Evolutionary conservation across 108 stramenopile genomes (phyloP), one percentile per base, ranked within the genome.

Genomic region (Parmales sp.): DNA sequence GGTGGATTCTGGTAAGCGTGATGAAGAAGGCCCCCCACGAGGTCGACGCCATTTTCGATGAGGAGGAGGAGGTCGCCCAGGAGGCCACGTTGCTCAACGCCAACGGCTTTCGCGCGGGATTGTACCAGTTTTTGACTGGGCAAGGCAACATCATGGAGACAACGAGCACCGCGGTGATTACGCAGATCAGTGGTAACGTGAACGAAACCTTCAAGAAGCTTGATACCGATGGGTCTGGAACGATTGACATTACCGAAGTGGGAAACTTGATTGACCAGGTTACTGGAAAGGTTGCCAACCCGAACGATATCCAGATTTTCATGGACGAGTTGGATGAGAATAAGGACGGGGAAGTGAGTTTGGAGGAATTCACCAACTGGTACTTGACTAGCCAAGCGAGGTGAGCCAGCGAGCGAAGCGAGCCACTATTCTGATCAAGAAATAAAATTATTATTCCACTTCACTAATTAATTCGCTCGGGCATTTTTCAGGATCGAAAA

Each of bases 181-280:
- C 45, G 20, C 45, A 64, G 37, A 64, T 71, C 25, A 8, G 45
- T 2, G 70, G 70, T 5, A 41, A 71, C 63, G 70, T 71, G 20
- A 23, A 51, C 34, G 65, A 46, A 37, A 66, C 65, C 25, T 71
- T 71, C 63, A 45, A 64, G 18, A 64, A 71, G 45, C 4, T 71
- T 11, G 70, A 71, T 43, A 26, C 39, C 28, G 37, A 71, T 37
- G 20, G 11, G 7, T 16, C 37, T 5, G 70, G 70, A 29, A 26
- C 23, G 36, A 23, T 71, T 36, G 39, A 71, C n/a, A 26, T 37
- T 22, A 38, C 18, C 20, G 70, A 71, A 37, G 25, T 71, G 2
- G 29, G 36, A 6, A 28, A 37, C 28, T 31, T 71, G 23, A 38
- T 71, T 19, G 23, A 20, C 23, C 19, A 63, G 65, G 60, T 71